phyloP scores from a whole-genome alignment of 192 early-diverging fungal genomes.

The Coemansia sp. region DNA sequence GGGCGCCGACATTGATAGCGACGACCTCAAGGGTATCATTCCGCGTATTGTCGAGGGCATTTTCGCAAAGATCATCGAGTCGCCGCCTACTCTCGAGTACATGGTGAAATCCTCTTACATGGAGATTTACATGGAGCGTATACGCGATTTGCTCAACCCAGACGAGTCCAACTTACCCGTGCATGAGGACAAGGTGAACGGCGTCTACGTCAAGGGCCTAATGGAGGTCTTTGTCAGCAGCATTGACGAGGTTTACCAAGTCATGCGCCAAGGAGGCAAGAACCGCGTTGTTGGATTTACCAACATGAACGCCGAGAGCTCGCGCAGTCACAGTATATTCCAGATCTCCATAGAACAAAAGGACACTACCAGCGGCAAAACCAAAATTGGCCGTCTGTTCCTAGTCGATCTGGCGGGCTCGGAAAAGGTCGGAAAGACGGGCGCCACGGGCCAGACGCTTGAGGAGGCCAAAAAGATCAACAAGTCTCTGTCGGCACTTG shows the following conservation, averaged over 20 bases:
- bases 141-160: slow-evolving; percentile 89
- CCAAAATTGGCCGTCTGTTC: slow-evolving; percentile 87
- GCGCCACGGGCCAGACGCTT: slow-evolving; percentile 95
- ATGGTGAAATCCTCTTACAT: slow-evolving; percentile 99
- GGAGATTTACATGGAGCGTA: slow-evolving; percentile 99
- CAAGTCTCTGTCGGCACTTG: slow-evolving; percentile 93
- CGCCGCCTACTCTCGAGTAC: slow-evolving; percentile 93
- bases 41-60: slow-evolving; percentile 96
- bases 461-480: slow-evolving; percentile 99
- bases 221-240: slow-evolving; percentile 96
- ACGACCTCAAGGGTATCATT: slow-evolving; percentile 89
- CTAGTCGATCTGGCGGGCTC: slow-evolving; percentile 99
- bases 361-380: slow-evolving; percentile 84
- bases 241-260: slow-evolving; percentile 93
- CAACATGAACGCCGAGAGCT: slow-evolving; percentile 99
- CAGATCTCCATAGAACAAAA: slow-evolving; percentile 94
- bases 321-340: slow-evolving; percentile 97
- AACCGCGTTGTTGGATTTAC: slow-evolving; percentile 88
- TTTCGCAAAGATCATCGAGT: slow-evolving; percentile 86
- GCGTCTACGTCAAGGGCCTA: slow-evolving; percentile 98
- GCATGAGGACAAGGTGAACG: slow-evolving; percentile 94
- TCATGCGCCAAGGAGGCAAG: slow-evolving; percentile 89
- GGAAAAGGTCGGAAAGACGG: slow-evolving; percentile 96
- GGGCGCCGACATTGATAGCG: slow-evolving; percentile 93
- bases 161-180: slow-evolving; percentile 88